Evolutionary conservation across 2,329 filamentous ascomycete species (phyloP), one percentile per base, ranked within the genome.

Genomic region (Clonostachys solani): DNA sequence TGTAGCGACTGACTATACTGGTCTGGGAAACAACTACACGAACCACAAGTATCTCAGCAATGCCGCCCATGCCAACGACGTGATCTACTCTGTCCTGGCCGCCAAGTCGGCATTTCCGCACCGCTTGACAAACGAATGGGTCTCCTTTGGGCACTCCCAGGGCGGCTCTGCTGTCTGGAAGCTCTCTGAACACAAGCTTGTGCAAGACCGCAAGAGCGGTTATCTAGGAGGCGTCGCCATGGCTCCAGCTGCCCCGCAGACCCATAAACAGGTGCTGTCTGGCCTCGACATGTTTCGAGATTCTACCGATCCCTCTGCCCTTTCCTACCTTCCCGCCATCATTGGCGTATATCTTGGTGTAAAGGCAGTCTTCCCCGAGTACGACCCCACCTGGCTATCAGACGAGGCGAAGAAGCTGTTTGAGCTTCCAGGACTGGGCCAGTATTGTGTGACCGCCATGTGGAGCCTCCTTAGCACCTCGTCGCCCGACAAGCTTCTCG

Each of bases 61-160:
- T 4, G 59, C 65, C 1, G 57, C 65, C 1, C 58, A 64, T 15
- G 74, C 70, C 1, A 66, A 66, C 38, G 75, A 78, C 50, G 46
- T 71, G 0, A 55, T 71, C 1, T 67, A 73, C 47, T 63, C 71
- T 1, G 52, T 76, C 6, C 40, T 58, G 16, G 74, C 75, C 2
- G 68, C 71, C 0, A 61, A 60, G 16, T 50, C 48, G 9, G 68
- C 69, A 0, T 78, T 75, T 45, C 54, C 63, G 0, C 52, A 56
- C 2, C 51, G 57, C 0, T 54, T 71, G 0, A 59, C 50, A 2
- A 49, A 58, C 1, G 54, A 64, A 2, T 79, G 72, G 42, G 69
- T 74, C 5, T 60, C 65, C 15, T 61, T 71, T 49, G 73, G 73
- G 2, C 71, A 75, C 45, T 72, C 65, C 8, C 70, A 77, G 52